Percentiles rank a stretch among this genome's conserved stretches.
These are phyloP conservation scores for Colletotrichum sp. DNA, from an alignment of 2,329 filamentous ascomycete species.

Conservation along the genomic window DNA sequence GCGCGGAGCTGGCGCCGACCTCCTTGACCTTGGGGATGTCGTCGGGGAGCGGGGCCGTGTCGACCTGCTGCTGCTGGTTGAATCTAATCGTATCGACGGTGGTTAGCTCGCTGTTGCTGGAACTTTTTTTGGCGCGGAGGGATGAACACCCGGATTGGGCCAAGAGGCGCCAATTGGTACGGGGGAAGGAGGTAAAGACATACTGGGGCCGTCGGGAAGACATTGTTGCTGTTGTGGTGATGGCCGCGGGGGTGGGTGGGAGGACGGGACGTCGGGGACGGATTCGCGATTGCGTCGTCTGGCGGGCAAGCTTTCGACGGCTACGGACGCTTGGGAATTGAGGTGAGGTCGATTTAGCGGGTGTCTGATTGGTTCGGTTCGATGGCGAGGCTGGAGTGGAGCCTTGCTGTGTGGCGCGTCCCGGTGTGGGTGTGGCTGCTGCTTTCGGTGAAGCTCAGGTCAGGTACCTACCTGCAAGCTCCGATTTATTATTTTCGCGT, in stretches of 20 bases:
- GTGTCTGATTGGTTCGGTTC: conserved; percentile 38
- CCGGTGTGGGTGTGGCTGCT: conserved; percentile 18
- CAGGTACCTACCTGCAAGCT: conserved; percentile 16
- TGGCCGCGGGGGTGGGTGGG: conserved; percentile 2
- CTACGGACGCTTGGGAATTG: conserved; percentile 31
- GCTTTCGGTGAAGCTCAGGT: conserved; percentile 14
- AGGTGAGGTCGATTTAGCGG: conserved; percentile 45
- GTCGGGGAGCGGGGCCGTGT: conserved; percentile 93
- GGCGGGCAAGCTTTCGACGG: conserved; percentile 16
- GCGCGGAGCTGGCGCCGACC: conserved; percentile 90
- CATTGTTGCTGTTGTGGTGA: conserved; percentile 36
- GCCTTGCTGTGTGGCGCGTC: not conserved
- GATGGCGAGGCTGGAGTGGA: conserved; percentile 34
- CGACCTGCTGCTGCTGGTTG: conserved; percentile 90
- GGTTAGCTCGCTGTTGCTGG: not conserved
- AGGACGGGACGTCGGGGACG: conserved; percentile 24
- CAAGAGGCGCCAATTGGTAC: not conserved
- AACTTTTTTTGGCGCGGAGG: not conserved
- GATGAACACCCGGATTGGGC: not conserved
- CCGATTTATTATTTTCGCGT: conserved; percentile 25
- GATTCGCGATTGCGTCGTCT: conserved; percentile 22
- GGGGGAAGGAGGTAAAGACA: conserved; percentile 24
- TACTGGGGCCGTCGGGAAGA: conserved; percentile 48
- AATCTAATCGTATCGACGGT: conserved; percentile 66
- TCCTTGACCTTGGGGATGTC: conserved; percentile 92